phyloP scores from a whole-genome alignment of 2,329 filamentous ascomycete genomes.

The Alternaria atra region DNA sequence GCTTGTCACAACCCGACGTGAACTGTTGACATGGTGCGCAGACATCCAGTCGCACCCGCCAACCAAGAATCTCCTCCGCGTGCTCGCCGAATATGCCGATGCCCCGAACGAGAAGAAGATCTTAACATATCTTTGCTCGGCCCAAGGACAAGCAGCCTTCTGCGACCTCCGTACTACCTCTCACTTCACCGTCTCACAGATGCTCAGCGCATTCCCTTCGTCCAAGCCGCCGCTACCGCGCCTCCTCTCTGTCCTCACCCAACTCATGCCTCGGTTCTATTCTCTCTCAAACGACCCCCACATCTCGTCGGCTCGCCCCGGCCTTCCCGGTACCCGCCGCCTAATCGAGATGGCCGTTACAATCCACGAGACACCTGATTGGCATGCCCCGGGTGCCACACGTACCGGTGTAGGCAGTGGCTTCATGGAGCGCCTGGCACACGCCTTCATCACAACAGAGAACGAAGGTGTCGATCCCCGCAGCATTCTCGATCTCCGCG shows the following conservation, averaged over 20 bases:
- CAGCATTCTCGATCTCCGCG: constrained; percentile 68
- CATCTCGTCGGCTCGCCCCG: constrained; percentile 74
- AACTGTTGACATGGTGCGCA: constrained; percentile 93
- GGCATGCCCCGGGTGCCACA: constrained; percentile 66
- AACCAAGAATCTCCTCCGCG: constrained; percentile 83
- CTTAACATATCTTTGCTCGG: constrained; percentile 83
- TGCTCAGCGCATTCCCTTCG: constrained; percentile 91
- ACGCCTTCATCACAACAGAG: constrained; percentile 74
- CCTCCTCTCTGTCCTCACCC: constrained; percentile 80
- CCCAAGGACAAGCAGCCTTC: constrained; percentile 89
- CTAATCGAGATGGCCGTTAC: constrained; percentile 97
- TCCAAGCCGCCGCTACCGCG: constrained; percentile 85
- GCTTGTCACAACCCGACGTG: constrained; percentile 87
- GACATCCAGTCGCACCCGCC: constrained; percentile 94
- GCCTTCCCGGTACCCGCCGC: constrained; percentile 73
- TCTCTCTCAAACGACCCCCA: constrained; percentile 96
- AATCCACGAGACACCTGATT: constrained; percentile 86
- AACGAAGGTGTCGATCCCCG: constrained; percentile 59
- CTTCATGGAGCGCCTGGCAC: constrained; percentile 88
- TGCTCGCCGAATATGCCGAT: constrained; percentile 84
- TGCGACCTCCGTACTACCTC: constrained; percentile 91
- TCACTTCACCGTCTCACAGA: constrained; percentile 82
- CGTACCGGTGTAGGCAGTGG: constrained; percentile 91
- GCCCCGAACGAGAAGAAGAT: constrained; percentile 88
- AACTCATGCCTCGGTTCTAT: constrained; percentile 98